Evolutionary conservation across 805 yeast species (phyloP).

Genomic region (Yamadazyma endophytica): DNA sequence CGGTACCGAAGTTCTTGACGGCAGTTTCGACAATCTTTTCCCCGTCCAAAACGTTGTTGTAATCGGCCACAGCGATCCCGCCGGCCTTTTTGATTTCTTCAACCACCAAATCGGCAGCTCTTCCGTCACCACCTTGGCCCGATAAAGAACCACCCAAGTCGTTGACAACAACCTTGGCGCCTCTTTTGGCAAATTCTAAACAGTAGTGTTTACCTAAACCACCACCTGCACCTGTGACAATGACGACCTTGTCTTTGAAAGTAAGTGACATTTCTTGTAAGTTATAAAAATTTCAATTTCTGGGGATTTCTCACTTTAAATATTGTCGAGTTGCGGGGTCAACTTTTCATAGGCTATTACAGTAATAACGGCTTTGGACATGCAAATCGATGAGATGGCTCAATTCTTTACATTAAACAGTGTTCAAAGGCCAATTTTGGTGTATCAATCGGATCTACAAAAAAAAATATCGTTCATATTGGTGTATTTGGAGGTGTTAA

Average conservation of each 20-base stretch:
- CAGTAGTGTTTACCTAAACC: slow-evolving; percentile 92
- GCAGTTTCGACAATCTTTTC: slow-evolving; percentile 84
- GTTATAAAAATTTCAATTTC: slow-evolving; percentile 3
- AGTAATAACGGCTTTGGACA: too few relatives aligned
- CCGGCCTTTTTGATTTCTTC: slow-evolving; percentile 73
- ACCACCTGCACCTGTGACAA: slow-evolving; percentile 97
- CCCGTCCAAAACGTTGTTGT: slow-evolving; percentile 85
- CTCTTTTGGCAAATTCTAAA: slow-evolving; percentile 78
- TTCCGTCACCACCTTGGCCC: slow-evolving; percentile 65
- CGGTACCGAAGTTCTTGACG: slow-evolving; percentile 78
- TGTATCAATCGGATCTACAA: too few relatives aligned
- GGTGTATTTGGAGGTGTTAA: too few relatives aligned
- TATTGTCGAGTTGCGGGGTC: too few relatives aligned
- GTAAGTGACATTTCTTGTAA: slow-evolving; percentile 26
- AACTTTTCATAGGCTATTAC: too few relatives aligned
- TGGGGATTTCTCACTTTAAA: too few relatives aligned
- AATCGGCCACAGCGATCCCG: slow-evolving; percentile 89
- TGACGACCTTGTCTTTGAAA: slow-evolving; percentile 82
- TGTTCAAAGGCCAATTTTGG: too few relatives aligned
- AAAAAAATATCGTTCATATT: too few relatives aligned
- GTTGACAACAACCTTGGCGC: slow-evolving; percentile 93
- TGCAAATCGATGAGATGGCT: too few relatives aligned
- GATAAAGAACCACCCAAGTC: slow-evolving; percentile 83
- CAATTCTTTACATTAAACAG: too few relatives aligned
- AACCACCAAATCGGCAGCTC: slow-evolving; percentile 87